Base-by-base conservation (phyloP, 371 early-diverging fungal genomes). In the Nematocida sp. region DNA sequence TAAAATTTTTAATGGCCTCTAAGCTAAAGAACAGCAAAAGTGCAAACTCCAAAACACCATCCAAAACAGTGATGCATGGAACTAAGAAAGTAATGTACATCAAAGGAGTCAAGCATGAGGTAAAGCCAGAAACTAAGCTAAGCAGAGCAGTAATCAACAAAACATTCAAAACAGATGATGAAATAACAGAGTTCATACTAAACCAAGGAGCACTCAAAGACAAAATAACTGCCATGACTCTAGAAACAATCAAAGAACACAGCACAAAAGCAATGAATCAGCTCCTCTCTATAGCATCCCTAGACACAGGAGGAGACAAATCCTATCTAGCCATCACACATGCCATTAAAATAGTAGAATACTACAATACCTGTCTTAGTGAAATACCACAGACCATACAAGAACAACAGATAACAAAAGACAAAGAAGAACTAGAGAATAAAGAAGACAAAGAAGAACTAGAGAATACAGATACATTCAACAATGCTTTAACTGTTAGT, bases 181-280 rank as follows among this genome's bases (percentile, higher is more conserved):
- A 70, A 19, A 27, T 70, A 21, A 70, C 45, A 13, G 62, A 40
- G 38, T 70, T 70, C 35, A 70, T 70, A 17, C 27, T 61, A 17
- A 40, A 40, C 23, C 60, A 70, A 25, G 74, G 74, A 38, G 60
- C 74, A 31, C 60, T 57, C 52, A 70, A 70, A 70, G 74, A 70
- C 60, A 58, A 37, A 61, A 32, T 70, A 5, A 60, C 57, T 5
- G 60, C 61, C 4, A 58, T 70, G 74, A 31, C 74, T 7, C 62
- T 70, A 4, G 19, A 47, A 9, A 57, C 27, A 0, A 70, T 70
- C 11, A 57, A 48, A 60, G 74, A 70, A 19, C 11, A 29, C 19
- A 35, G 52, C 46, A 2, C 0, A 37, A 49, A 47, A 23, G 74
- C 45, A 3, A 11, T 49, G 31, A 60, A 51, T 13, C 13, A 49